phyloP scores from a whole-genome alignment of 768 basidiomycete species.

The Fomitopsis serialis region DNA sequence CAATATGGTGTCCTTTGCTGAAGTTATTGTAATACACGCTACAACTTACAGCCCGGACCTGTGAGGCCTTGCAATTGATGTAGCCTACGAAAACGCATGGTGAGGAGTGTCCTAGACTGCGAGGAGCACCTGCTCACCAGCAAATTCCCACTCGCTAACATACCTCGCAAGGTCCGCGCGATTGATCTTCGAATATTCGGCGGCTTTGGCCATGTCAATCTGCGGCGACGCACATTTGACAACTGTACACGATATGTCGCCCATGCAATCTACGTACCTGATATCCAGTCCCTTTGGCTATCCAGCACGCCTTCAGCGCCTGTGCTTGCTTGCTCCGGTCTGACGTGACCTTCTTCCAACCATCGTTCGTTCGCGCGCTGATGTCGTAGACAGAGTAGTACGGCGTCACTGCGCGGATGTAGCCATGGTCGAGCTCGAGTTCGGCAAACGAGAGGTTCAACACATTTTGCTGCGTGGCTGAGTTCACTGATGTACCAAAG shows the following conservation, averaged over 20 bases:
- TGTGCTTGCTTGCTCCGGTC: conserved; percentile 29
- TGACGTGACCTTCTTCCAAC: conserved; percentile 23
- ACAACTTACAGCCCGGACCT: conserved; percentile 30
- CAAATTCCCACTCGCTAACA: conserved; percentile 36
- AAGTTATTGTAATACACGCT: no score
- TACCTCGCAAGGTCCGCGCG: conserved; percentile 29
- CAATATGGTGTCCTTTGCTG: no score
- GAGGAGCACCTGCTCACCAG: conserved; percentile 19
- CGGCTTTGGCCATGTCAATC: conserved; percentile 32
- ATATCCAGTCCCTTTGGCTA: conserved; percentile 14
- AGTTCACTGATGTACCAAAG: background rate
- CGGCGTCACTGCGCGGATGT: conserved; percentile 41
- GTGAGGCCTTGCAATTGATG: conserved; percentile 29
- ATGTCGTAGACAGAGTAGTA: conserved; percentile 39
- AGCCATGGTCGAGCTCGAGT: conserved; percentile 40
- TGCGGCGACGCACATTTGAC: conserved; percentile 7
- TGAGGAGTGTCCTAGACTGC: no score
- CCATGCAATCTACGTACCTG: conserved; percentile 16
- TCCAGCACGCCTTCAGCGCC: conserved; percentile 29
- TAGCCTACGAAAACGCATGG: background rate
- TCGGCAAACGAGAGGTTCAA: conserved; percentile 41
- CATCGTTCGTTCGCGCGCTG: conserved; percentile 19
- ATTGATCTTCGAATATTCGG: conserved; percentile 21
- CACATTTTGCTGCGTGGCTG: conserved; percentile 30
- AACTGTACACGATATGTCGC: background rate